Base-by-base conservation (phyloP, 1,139 yeast genomes). In the Entelexis paramagnoliae region DNA sequence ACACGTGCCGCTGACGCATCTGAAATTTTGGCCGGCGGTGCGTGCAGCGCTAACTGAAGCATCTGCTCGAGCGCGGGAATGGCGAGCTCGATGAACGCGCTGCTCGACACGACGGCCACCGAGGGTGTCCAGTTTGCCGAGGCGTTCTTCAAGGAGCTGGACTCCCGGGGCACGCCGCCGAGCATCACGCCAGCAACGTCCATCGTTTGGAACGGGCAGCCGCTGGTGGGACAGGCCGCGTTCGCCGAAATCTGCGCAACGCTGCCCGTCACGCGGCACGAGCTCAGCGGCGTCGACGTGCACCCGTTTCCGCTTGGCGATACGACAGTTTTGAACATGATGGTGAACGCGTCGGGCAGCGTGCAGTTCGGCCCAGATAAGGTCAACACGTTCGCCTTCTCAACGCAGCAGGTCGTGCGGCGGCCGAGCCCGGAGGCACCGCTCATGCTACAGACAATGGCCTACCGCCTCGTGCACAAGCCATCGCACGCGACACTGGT, bases 161-260 rank as follows among this genome's bases (percentile, higher is more conserved):
- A 59, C 48, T 14, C 35, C 8, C 51, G 56, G 17, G 33, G 16
- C 39, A 34, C 51, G 16, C 49, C 56, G 17, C 24, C 51, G 7
- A 36, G 51, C 22, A 41, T 68, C 14, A 48, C 55, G 16, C 64
- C 66, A 14, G 58, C 58, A 22, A 62, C 68, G 5, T 65, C 69
- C 20, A 60, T 68, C 24, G 66, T 68, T 19, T 68, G 70, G 70
- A 66, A 67, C 54, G 72, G 72, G 17, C 64, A 63, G 20, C 71
- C 72, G n/a, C 57, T 68, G 16, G 68, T 62, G 17, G 72, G 72
- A n/a, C 55, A 60, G 7, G 69, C 65, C 28, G 63, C 65, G 16
- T 66, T 68, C 42, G 38, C 59, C 38, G 62, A 62, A 36, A 64
- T 67, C 66, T 56, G 63, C 52, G 45, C 57, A 2, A 56, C 58